Evolutionary conservation across 441 rosid species (phyloP).

Genomic region (Theobroma grandiflorum): DNA sequence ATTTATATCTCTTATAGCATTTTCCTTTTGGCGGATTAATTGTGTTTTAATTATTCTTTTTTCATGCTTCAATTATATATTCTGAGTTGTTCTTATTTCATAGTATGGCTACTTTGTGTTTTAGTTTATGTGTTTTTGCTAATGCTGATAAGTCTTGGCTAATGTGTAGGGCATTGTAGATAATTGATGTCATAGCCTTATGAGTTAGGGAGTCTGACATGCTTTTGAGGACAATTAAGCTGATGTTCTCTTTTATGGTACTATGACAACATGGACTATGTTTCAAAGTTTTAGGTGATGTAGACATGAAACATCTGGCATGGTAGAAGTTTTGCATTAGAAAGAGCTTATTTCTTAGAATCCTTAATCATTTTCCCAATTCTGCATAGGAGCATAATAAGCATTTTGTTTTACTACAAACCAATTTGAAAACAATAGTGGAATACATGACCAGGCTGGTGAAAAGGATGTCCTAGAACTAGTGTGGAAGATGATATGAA

Average conservation of each 20-base stretch:
- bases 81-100: neutral
- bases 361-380: slow-evolving; percentile 8
- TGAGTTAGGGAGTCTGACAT: slow-evolving; percentile 18
- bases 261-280: neutral
- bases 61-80: slow-evolving; percentile 1
- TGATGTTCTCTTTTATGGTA: slow-evolving; percentile 1
- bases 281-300: slow-evolving; percentile 4
- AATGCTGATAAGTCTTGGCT: neutral
- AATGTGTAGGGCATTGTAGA: neutral
- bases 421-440: neutral
- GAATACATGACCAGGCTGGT: slow-evolving; percentile 8
- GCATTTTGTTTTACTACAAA: slow-evolving; percentile 14
- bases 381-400: slow-evolving; percentile 11
- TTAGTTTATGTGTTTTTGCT: neutral
- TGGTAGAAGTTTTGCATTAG: neutral
- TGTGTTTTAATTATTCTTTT: neutral
- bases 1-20: neutral
- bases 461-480: neutral
- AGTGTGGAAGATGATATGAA: neutral
- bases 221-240: slow-evolving; percentile 7
- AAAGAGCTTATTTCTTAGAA: neutral
- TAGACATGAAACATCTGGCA: neutral
- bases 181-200: neutral
- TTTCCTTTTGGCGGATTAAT: neutral
- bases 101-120: slow-evolving; percentile 5